Conservation (phyloP, 164 flowering plant species). For the Aristolochia contorta region DNA sequence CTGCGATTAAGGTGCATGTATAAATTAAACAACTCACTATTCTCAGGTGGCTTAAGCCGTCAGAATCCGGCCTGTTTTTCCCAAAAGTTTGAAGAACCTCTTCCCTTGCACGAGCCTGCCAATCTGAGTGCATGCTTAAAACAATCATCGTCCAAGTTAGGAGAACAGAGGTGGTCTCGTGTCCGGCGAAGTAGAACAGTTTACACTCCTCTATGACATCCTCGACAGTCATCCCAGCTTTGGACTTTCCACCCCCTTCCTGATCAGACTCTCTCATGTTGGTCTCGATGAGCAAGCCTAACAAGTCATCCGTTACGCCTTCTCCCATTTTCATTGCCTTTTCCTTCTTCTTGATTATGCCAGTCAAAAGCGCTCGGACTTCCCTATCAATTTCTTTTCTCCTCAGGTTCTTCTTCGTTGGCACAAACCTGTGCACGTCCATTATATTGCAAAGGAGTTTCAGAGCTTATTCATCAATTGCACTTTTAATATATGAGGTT, state of each 20-base stretch:
- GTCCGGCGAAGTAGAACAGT: slow-evolving; percentile 15
- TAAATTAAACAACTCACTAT: slow-evolving; percentile 25
- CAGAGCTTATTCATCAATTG: too few species aligned
- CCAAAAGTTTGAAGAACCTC: slow-evolving; percentile 28
- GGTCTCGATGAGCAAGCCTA: slow-evolving; percentile 40
- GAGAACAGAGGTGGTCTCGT: slow-evolving; percentile 11
- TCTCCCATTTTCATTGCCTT: slow-evolving; percentile 11
- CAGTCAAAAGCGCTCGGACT: slow-evolving; percentile 12
- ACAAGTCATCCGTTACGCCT: slow-evolving; percentile 27
- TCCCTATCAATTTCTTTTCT: slow-evolving; percentile 24
- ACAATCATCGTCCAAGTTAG: slow-evolving; percentile 14
- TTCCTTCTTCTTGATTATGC: slow-evolving; percentile 28
- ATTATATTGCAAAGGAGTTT: background rate
- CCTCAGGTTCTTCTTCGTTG: slow-evolving; percentile 37
- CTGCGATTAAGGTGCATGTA: too few species aligned
- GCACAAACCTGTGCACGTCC: slow-evolving; percentile 34
- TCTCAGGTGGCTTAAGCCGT: slow-evolving; percentile 34
- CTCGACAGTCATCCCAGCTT: slow-evolving; percentile 31
- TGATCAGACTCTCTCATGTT: slow-evolving; percentile 17
- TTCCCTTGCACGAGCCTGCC: slow-evolving; percentile 12
- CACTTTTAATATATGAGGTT: too few species aligned
- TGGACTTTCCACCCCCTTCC: slow-evolving; percentile 2
- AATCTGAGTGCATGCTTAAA: slow-evolving; percentile 7
- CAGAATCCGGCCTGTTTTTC: slow-evolving; percentile 19
- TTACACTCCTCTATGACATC: slow-evolving; percentile 14